Evolutionary conservation across 768 basidiomycete species (phyloP).

Genomic region (Mycena alexandri): DNA sequence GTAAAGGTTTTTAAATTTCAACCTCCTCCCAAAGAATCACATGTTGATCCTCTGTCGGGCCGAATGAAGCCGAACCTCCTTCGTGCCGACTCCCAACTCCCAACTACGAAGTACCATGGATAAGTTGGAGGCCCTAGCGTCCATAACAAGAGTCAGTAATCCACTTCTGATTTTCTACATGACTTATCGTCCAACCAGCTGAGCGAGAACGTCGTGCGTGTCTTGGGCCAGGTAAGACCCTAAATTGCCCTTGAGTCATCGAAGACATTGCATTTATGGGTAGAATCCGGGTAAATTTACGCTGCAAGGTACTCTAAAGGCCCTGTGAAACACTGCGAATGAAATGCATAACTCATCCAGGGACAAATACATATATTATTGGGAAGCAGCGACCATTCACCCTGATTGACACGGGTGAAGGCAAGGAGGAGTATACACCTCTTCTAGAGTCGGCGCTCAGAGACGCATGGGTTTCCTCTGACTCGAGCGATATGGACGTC

Average conservation of each 20-base stretch:
- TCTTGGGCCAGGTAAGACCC: slow-evolving; percentile 77
- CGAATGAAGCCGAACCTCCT: no score
- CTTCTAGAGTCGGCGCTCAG: slow-evolving; percentile 73
- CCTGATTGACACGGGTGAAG: slow-evolving; percentile 89
- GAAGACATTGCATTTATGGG: slow-evolving; percentile 3
- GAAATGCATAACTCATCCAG: slow-evolving; percentile 51
- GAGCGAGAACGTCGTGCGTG: slow-evolving; percentile 73
- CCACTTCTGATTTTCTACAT: neutral
- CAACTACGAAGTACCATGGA: slow-evolving; percentile 53
- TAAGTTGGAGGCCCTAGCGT: slow-evolving; percentile 62
- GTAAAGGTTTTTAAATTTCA: no score
- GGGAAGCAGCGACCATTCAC: slow-evolving; percentile 78
- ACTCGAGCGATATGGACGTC: slow-evolving; percentile 65
- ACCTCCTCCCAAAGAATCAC: no score
- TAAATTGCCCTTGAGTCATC: neutral
- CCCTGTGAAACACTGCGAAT: neutral
- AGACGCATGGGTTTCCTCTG: slow-evolving; percentile 44
- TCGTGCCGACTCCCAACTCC: no score
- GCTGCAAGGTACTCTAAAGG: slow-evolving; percentile 68
- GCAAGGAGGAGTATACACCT: slow-evolving; percentile 74
- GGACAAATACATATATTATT: slow-evolving; percentile 92
- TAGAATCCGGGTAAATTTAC: slow-evolving; percentile 93
- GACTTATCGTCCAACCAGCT: slow-evolving; percentile 58
- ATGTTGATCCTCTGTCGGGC: no score
- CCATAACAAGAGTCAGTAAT: slow-evolving; percentile 64